Evolutionary conservation across 192 early-diverging fungal genomes (phyloP), one percentile per base, ranked within the genome.

Genomic region (Neocallimastix lanati): DNA sequence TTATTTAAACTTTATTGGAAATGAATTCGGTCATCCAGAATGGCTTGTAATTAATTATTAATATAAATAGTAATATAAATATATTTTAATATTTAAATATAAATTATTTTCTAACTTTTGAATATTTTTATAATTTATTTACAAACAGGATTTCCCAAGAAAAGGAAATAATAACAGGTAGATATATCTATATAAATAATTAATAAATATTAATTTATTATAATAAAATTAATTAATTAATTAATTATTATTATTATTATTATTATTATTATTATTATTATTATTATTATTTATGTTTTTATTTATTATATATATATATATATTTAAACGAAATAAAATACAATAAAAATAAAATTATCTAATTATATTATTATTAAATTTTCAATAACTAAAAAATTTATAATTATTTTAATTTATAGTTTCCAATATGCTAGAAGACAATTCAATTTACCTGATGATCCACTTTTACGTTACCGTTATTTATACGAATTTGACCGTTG

Each of bases 341-440:
- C n/a, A n/a, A n/a, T n/a, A n/a, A n/a, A n/a, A n/a, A n/a, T n/a
- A n/a, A n/a, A n/a, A n/a, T n/a, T n/a, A n/a, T n/a, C n/a, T n/a
- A n/a, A n/a, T n/a, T n/a, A n/a, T n/a, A n/a, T n/a, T n/a, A n/a
- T n/a, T n/a, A n/a, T n/a, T n/a, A n/a, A n/a, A n/a, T n/a, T n/a
- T n/a, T n/a, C n/a, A n/a, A n/a, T n/a, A n/a, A n/a, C n/a, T n/a
- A n/a, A n/a, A n/a, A n/a, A n/a, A 6, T 33, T 6, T 21, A 50
- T 50, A 50, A 21, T 2, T 16, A 2, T 4, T 50, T 21, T 16
- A 86, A 87, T 88, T 30, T 89, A 89, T 29, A 93, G 92, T 77
- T 98, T 94, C 87, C 94, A 96, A 83, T 95, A 98, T 84, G 96
- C 96, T 12, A 88, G 96, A 29, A 91, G 96, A 25, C 97, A 99